Evolutionary conservation across 352 stramenopile species (phyloP).

Genomic region (Pythium folliculosum): DNA sequence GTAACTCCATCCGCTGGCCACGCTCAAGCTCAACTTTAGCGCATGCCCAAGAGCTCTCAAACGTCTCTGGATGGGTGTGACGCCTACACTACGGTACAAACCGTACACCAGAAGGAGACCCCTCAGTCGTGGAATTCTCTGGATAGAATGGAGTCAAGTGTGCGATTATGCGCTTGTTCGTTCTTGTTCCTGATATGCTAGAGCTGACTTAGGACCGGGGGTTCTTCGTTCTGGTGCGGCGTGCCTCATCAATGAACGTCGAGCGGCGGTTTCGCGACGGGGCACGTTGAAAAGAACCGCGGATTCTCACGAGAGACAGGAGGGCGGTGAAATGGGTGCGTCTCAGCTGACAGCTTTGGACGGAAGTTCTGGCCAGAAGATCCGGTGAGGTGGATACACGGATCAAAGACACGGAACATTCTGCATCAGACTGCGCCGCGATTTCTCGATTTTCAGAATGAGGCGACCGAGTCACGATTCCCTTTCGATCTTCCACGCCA

Average conservation of each 20-base stretch:
- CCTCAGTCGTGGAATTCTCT: too few species aligned
- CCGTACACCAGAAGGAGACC: too few species aligned
- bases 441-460: neutral
- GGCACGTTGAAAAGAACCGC: neutral
- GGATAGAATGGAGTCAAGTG: neutral
- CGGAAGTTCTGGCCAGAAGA: neutral
- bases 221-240: conserved; percentile 3
- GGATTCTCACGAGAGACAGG: neutral
- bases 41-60: neutral
- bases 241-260: neutral
- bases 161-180: neutral
- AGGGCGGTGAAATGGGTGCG: neutral
- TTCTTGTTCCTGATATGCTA: neutral
- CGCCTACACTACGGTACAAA: neutral
- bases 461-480: neutral
- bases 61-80: neutral
- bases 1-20: neutral
- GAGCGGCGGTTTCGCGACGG: neutral
- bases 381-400: neutral
- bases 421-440: neutral
- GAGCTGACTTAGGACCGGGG: neutral
- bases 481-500: neutral
- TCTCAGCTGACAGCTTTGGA: neutral
- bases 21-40: neutral
- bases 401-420: neutral